Evolutionary conservation across 2,329 filamentous ascomycete genomes (phyloP), one percentile per base, ranked within the genome.

Genomic region (Lachnellula cervina): DNA sequence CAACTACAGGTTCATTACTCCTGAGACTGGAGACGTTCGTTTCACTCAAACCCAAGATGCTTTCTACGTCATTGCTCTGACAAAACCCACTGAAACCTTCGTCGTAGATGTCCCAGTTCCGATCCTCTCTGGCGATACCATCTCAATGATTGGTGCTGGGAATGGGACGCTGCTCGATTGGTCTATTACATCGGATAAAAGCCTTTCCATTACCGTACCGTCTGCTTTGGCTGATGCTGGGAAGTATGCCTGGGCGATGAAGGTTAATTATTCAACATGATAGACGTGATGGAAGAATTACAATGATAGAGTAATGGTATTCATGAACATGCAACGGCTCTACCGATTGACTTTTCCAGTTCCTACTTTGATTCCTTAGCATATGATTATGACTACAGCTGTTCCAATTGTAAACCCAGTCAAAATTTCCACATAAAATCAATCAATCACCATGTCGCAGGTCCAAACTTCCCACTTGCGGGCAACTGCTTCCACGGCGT

Each of bases 41-140:
- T 83, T 82, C 61, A 82, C 80, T 3, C 74, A 76, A 61, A 81
- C 74, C 0, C 56, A 69, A 1, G 74, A 79, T 8, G 79, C 80
- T 0, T 82, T 83, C 57, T 83, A 81, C 59, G 70, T 81, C 38
- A 59, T 76, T 14, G 73, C 74, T 2, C 60, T 82, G 35, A 69
- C 72, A 5, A 70, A 70, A 44, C 78, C 77, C 2, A 67, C 69
- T n/a, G 67, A 65, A 1, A 71, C 67, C 3, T 59, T 80, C 2
- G 61, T 70, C 1, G 59, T 81, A 5, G 62, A 72, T 35, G 73
- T 72, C 34, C 73, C 75, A 0, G 63, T 82, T 2, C 80, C 80
- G 0, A 74, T 74, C 16, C 48, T 80, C 6, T 53, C 69, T 1
- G 77, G 77, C 0, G 80, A 82, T 59, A 48, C 65, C 17, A 71